Conservation (phyloP, 2,329 filamentous ascomycete species). For the Talaromyces sp. region DNA sequence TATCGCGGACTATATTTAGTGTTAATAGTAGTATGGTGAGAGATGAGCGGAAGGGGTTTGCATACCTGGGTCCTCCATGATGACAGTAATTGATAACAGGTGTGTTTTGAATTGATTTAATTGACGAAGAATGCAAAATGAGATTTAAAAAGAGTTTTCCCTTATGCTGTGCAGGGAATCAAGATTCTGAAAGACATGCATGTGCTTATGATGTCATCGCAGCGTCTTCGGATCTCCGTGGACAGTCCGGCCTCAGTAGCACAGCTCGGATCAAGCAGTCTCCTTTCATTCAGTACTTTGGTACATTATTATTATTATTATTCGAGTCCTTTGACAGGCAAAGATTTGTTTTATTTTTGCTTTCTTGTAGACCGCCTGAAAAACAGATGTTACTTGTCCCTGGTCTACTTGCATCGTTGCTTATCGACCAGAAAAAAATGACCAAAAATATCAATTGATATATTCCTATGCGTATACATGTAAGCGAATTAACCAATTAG, state of each 20-base stretch:
- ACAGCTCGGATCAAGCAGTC: not conserved
- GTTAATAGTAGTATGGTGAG: not conserved
- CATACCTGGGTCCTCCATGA: slow-evolving; percentile 8
- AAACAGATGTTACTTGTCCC: not conserved
- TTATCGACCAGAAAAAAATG: not conserved
- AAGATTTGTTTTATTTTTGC: not conserved
- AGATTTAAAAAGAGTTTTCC: not conserved
- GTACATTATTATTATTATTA: not conserved
- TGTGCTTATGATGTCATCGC: not conserved
- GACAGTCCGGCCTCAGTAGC: not conserved
- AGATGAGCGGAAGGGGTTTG: not conserved
- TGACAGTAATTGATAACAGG: not conserved
- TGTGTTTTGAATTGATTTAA: not conserved
- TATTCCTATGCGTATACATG: not conserved
- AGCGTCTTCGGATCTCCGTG: not conserved
- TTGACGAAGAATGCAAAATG: not conserved
- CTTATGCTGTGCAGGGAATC: not conserved
- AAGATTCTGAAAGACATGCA: not conserved
- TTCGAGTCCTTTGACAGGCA: not conserved
- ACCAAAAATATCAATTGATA: not conserved
- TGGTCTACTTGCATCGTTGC: not conserved
- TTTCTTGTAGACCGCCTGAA: not conserved
- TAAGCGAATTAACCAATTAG: too few species aligned
- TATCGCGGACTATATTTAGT: slow-evolving; percentile 48
- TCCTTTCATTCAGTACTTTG: not conserved